Evolutionary conservation across 345 rosid genomes (phyloP), one percentile per base, ranked within the genome.

Genomic region (Laguncularia racemosa): DNA sequence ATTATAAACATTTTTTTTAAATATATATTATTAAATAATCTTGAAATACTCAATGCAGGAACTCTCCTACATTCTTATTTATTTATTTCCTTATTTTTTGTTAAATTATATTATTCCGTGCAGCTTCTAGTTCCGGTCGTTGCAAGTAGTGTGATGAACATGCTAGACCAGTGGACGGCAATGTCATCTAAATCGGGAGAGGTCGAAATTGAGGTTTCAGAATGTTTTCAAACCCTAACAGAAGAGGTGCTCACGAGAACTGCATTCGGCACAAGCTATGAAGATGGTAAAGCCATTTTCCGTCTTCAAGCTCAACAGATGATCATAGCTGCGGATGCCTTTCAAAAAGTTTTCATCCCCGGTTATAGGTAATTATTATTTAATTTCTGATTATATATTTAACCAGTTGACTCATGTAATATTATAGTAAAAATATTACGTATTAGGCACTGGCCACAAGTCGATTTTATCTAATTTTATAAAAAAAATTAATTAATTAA

Each of bases 261-360:
- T 6, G 92, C 90, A 14, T 88, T 91, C 60, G 95, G 96, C 3
- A 84, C 78, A 18, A 89, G 87, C 76, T 91, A 82, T 6, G 83
- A 71, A 63, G 88, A 84, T 46, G 98, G 96, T 1, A 81, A 80
- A 28, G 88, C 85, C 44, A 78, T 86, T 56, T 91, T 84, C 62
- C 50, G 84, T 43, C 73, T 83, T 15, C 95, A 86, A 78, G 73
- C 86, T 16, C 79, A 75, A 23, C 96, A 85, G 56, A 85, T 83
- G 93, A 66, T 78, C 20, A 76, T 83, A 0, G 84, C 84, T 0
- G 93, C 93, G 0, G 75, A 85, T 66, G 84, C 89, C 15, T 85
- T 88, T 45, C 89, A 84, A 28, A 80, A 76, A 48, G 74, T 84
- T 12, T 74, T 79, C 65, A 72, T 91, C 50, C 98, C 98, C 10